phyloP scores from a whole-genome alignment of 805 yeast genomes.

The Ogataea ramenticola region DNA sequence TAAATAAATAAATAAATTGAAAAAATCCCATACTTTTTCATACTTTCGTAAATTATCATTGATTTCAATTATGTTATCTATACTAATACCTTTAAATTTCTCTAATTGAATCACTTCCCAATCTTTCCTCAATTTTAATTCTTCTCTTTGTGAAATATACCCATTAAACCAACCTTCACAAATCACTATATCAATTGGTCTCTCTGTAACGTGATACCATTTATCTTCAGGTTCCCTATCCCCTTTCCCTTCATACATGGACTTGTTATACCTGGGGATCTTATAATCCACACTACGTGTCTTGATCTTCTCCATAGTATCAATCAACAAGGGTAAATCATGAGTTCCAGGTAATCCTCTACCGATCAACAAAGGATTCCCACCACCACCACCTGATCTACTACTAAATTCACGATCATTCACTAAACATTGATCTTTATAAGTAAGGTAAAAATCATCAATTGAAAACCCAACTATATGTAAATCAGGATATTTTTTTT shows the following conservation, averaged over 20 bases:
- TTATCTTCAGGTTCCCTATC: slow-evolving; percentile 45
- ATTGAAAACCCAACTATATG: slow-evolving; percentile 52
- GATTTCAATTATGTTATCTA: slow-evolving; percentile 28
- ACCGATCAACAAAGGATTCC: slow-evolving; percentile 46
- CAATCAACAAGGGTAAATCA: slow-evolving; percentile 45
- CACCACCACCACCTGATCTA: background rate
- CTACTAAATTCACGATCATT: slow-evolving; percentile 20
- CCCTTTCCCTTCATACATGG: slow-evolving; percentile 65
- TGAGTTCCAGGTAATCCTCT: slow-evolving; percentile 95
- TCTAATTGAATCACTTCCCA: slow-evolving; percentile 19
- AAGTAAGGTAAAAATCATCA: slow-evolving; percentile 80
- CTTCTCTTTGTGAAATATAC: slow-evolving; percentile 30
- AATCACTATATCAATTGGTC: slow-evolving; percentile 55
- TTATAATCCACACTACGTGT: slow-evolving; percentile 21
- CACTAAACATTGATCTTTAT: slow-evolving; percentile 45
- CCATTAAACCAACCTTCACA: slow-evolving; percentile 97
- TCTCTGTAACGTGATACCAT: slow-evolving; percentile 27
- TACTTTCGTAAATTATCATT: slow-evolving; percentile 50
- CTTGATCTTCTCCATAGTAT: slow-evolving; percentile 27
- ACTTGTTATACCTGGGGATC: slow-evolving; percentile 75
- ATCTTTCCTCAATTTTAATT: slow-evolving; percentile 16
- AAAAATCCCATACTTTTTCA: slow-evolving; percentile 43
- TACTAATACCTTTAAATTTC: slow-evolving; percentile 4
- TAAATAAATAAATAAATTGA: slow-evolving; percentile 56
- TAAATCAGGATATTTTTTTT: slow-evolving; percentile 27